phyloP scores from a whole-genome alignment of 805 yeast species.

The Candida ficus region DNA sequence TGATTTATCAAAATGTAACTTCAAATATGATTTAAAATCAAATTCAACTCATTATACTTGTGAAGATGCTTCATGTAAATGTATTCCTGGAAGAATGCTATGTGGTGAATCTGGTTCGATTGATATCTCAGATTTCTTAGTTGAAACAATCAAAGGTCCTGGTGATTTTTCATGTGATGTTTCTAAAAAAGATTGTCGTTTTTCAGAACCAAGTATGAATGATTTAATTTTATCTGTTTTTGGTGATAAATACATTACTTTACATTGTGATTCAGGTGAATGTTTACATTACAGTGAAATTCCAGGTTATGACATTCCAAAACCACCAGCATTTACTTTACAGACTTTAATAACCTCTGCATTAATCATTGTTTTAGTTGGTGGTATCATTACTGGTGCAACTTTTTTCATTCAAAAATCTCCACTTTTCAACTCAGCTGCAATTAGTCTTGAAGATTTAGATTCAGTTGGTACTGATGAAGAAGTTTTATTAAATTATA shows the following conservation, averaged over 20 bases:
- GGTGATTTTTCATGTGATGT: constrained; percentile 86
- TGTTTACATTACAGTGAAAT: constrained; percentile 89
- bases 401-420: constrained; percentile 50
- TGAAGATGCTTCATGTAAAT: constrained; percentile 72
- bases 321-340: constrained; percentile 35
- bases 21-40: constrained; percentile 51
- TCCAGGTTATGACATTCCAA: constrained; percentile 81
- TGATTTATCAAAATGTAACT: constrained; percentile 69
- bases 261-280: constrained; percentile 81
- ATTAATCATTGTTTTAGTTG: constrained; percentile 35
- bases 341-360: constrained; percentile 43
- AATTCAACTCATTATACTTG: constrained; percentile 78
- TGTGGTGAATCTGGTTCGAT: constrained; percentile 95
- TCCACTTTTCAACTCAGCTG: constrained; percentile 46
- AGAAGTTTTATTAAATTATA: constrained; percentile 44
- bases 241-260: constrained; percentile 88
- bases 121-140: constrained; percentile 87
- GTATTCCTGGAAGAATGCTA: constrained; percentile 87
- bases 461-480: constrained; percentile 28
- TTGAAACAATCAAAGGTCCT: constrained; percentile 88
- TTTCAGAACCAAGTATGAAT: constrained; percentile 95
- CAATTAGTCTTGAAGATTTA: constrained; percentile 22
- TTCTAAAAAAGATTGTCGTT: constrained; percentile 55
- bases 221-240: constrained; percentile 84
- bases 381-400: constrained; percentile 34